Percentiles rank a stretch among this genome's conserved stretches.
phyloP scores from a whole-genome alignment of 106 monocot genomes.

The Posidonia australis region DNA sequence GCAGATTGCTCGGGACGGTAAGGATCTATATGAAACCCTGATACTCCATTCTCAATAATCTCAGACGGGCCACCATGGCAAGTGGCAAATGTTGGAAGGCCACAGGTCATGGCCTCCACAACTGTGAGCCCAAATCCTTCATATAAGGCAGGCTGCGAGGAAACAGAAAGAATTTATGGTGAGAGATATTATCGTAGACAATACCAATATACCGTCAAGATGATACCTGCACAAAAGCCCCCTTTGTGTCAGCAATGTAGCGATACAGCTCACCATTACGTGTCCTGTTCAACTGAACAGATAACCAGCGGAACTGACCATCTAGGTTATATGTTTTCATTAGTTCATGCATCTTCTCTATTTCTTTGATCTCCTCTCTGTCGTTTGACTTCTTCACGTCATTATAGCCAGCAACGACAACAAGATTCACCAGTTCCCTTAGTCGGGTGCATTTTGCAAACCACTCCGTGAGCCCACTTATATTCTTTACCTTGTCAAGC shows the following conservation, averaged over 20 bases:
- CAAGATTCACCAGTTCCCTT: slow-evolving; percentile 70
- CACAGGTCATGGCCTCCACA: slow-evolving; percentile 86
- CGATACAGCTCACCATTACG: slow-evolving; percentile 96
- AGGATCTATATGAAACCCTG: slow-evolving; percentile 92
- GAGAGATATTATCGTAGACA: neutral
- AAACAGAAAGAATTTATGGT: neutral
- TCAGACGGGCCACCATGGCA: slow-evolving; percentile 90
- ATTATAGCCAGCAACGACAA: slow-evolving; percentile 73
- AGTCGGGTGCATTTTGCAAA: slow-evolving; percentile 47
- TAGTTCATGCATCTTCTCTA: slow-evolving; percentile 82
- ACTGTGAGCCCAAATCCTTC: slow-evolving; percentile 95
- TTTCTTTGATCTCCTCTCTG: slow-evolving; percentile 85
- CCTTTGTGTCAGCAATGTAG: slow-evolving; percentile 77
- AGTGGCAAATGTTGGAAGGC: slow-evolving; percentile 90
- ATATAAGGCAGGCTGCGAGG: slow-evolving; percentile 78
- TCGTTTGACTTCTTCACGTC: slow-evolving; percentile 69
- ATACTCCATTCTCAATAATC: slow-evolving; percentile 76
- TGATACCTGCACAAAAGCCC: slow-evolving; percentile 80
- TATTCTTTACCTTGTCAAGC: slow-evolving; percentile 86
- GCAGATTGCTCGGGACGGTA: slow-evolving; percentile 74
- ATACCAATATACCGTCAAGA: slow-evolving; percentile 31
- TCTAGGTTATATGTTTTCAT: slow-evolving; percentile 60
- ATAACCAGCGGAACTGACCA: slow-evolving; percentile 94
- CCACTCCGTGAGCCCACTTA: slow-evolving; percentile 71
- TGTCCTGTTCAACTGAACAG: slow-evolving; percentile 66